Conservation (phyloP, 2,329 filamentous ascomycete genomes). For the Hymenoscyphus fructigenus region DNA sequence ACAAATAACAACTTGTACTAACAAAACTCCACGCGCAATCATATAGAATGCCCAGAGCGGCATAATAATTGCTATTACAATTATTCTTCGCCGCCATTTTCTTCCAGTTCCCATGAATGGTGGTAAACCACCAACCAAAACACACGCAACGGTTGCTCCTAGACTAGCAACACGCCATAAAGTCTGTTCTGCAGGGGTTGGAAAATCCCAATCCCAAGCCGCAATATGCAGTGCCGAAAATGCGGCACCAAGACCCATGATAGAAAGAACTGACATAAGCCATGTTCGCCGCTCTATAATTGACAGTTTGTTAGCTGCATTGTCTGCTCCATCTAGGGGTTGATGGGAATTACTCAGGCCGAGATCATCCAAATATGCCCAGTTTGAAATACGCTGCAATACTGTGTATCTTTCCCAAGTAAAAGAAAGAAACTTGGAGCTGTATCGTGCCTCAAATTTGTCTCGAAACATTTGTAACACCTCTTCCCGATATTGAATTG, state of each 20-base stretch:
- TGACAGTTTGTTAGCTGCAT: neutral
- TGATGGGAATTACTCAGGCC: neutral
- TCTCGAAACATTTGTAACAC: neutral
- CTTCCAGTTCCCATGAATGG: neutral
- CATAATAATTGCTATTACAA: neutral
- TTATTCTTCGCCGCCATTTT: neutral
- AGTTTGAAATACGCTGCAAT: neutral
- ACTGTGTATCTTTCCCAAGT: neutral
- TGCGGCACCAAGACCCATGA: neutral
- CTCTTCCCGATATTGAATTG: neutral
- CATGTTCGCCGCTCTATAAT: neutral
- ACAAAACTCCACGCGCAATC: neutral
- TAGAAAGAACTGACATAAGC: neutral
- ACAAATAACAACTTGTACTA: constrained; percentile 5
- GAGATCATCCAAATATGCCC: neutral
- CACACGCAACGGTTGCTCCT: neutral
- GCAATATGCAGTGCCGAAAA: constrained; percentile 12
- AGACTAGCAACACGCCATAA: neutral
- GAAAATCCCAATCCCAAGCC: constrained; percentile 15
- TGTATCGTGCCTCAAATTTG: neutral
- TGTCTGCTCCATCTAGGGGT: neutral
- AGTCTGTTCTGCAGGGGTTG: neutral
- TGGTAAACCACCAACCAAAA: neutral
- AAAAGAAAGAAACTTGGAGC: neutral
- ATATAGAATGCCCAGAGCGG: neutral